phyloP scores from a whole-genome alignment of 768 basidiomycete species.

The Coprinopsis cinerea region DNA sequence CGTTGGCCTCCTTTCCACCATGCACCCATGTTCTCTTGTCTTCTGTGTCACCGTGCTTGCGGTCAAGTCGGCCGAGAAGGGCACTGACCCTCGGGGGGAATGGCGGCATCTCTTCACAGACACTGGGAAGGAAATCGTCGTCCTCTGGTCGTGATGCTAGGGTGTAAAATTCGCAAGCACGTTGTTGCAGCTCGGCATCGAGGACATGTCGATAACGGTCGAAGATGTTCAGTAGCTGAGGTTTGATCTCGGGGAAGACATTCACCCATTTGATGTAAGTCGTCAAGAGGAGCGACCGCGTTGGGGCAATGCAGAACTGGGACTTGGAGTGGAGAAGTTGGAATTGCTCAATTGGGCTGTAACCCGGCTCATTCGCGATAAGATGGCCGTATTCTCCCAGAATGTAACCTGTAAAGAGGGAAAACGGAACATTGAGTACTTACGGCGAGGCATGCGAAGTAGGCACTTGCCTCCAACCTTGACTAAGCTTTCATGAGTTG shows the following conservation, averaged over 20 bases:
- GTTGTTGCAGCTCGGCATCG: slow-evolving; percentile 95
- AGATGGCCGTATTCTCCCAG: slow-evolving; percentile 98
- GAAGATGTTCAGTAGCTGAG: slow-evolving; percentile 89
- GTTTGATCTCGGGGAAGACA: slow-evolving; percentile 97
- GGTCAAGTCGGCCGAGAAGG: slow-evolving; percentile 78
- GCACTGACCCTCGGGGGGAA: slow-evolving; percentile 95
- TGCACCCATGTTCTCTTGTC: slow-evolving; percentile 95
- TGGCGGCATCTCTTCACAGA: slow-evolving; percentile 99
- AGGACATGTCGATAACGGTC: slow-evolving; percentile 97
- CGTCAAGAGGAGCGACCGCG: slow-evolving; percentile 86
- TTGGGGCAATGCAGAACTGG: slow-evolving; percentile 88
- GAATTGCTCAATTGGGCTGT: slow-evolving; percentile 93
- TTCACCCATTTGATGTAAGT: slow-evolving; percentile 99
- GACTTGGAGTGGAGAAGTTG: slow-evolving; percentile 90
- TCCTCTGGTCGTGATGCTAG: slow-evolving; percentile 81
- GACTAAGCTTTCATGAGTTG: slow-evolving; percentile 88
- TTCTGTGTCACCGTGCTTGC: slow-evolving; percentile 87
- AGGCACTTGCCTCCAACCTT: slow-evolving; percentile 80
- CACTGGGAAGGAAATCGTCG: slow-evolving; percentile 87
- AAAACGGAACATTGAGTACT: background rate
- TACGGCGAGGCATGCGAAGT: background rate
- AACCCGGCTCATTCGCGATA: slow-evolving; percentile 90
- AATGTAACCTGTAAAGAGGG: slow-evolving; percentile 65
- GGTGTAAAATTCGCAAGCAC: slow-evolving; percentile 96
- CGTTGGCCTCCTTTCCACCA: slow-evolving; percentile 88